Percentiles rank a stretch among this genome's conserved stretches.
These are phyloP conservation scores for Cystobasidium sp. DNA, from an alignment of 1,284 basidiomycete species.

Conservation along the genomic window DNA sequence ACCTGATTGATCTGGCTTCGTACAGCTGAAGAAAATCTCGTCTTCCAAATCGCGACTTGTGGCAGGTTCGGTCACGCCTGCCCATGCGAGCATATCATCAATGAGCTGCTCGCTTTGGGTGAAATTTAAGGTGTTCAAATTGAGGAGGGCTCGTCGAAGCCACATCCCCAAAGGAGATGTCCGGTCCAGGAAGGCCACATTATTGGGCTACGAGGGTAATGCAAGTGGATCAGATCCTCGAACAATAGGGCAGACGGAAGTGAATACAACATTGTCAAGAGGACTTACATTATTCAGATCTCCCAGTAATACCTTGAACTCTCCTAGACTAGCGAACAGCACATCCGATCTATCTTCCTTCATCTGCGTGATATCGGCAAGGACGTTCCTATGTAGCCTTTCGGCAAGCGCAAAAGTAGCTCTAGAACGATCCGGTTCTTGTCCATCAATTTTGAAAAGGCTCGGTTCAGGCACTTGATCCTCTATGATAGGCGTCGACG, in stretches of 20 bases:
- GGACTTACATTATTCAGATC: constrained; percentile 32
- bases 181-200: constrained; percentile 44
- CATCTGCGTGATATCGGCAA: constrained; percentile 20
- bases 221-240: not conserved
- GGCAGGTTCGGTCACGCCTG: not conserved
- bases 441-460: constrained; percentile 9
- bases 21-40: not conserved
- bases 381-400: constrained; percentile 16
- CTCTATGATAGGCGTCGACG: not conserved
- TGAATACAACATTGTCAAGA: not conserved
- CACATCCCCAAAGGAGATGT: constrained; percentile 47
- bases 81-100: constrained; percentile 23
- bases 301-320: constrained; percentile 27
- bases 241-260: not conserved
- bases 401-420: constrained; percentile 19
- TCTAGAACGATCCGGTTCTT: not conserved
- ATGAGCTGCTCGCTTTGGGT: constrained; percentile 25
- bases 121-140: constrained; percentile 38
- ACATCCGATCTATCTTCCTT: constrained; percentile 29
- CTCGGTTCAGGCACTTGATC: not conserved
- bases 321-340: constrained; percentile 14
- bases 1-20: not conserved
- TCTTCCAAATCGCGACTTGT: not conserved
- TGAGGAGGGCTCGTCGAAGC: constrained; percentile 43
- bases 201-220: constrained; percentile 15